Conservation (phyloP, 2,329 filamentous ascomycete species). For the Fusarium paranaense region DNA sequence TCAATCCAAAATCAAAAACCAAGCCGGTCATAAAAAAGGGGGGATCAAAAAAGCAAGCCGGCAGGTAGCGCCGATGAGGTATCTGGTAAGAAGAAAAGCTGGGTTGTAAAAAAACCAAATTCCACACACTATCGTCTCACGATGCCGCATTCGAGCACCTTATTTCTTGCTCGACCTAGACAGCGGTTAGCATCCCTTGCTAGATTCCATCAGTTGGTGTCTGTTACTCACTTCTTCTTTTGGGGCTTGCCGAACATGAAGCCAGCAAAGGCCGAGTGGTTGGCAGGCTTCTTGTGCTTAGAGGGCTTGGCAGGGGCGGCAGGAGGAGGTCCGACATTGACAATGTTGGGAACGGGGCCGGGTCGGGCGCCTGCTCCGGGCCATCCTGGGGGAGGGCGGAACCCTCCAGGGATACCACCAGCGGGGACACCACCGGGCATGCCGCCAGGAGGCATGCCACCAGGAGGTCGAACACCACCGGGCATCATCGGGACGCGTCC, state of each 20-base stretch:
- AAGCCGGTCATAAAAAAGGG: constrained; percentile 20
- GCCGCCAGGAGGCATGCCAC: constrained; percentile 2
- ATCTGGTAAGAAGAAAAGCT: constrained; percentile 42
- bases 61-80: constrained; percentile 38
- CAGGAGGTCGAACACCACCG: constrained; percentile 25
- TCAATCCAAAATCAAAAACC: constrained; percentile 17
- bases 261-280: constrained; percentile 32
- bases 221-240: constrained; percentile 48
- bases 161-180: constrained; percentile 41
- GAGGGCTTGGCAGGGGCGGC: constrained; percentile 20
- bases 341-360: constrained; percentile 31
- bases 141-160: constrained; percentile 12
- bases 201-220: background rate
- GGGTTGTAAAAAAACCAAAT: constrained; percentile 28
- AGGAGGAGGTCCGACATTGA: constrained; percentile 34
- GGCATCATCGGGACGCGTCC: constrained; percentile 19
- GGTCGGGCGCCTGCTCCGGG: constrained; percentile 3
- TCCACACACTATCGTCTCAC: constrained; percentile 38
- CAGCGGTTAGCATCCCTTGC: constrained; percentile 11
- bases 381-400: constrained; percentile 39
- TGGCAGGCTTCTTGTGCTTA: constrained; percentile 41
- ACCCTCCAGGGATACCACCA: constrained; percentile 30
- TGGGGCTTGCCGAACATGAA: constrained; percentile 46
- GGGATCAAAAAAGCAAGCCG: constrained; percentile 35
- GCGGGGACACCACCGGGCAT: constrained; percentile 12